phyloP scores from a whole-genome alignment of 306 rosid genomes.

The Acacia crassicarpa region DNA sequence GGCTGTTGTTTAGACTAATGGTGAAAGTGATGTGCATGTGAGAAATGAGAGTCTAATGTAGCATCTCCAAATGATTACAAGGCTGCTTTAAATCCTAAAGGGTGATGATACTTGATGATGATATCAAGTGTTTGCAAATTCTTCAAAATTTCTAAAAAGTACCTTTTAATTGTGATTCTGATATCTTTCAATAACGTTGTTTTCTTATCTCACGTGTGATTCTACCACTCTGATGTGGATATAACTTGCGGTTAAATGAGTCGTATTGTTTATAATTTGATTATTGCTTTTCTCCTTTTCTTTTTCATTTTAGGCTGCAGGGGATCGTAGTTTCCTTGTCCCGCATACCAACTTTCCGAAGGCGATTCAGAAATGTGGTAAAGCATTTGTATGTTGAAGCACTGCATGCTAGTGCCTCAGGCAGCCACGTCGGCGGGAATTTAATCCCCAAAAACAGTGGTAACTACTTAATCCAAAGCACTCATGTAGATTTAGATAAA shows the following conservation, averaged over 20 bases:
- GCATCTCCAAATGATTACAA: background rate
- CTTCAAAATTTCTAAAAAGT: background rate
- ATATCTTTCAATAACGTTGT: background rate
- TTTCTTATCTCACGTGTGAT: background rate
- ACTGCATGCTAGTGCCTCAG: slow-evolving; percentile 49
- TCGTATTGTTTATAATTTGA: background rate
- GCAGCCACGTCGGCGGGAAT: slow-evolving; percentile 36
- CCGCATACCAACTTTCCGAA: slow-evolving; percentile 68
- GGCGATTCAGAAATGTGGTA: slow-evolving; percentile 57
- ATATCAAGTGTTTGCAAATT: background rate
- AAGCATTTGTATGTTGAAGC: slow-evolving; percentile 71
- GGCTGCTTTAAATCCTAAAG: background rate
- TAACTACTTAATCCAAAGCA: slow-evolving; percentile 19
- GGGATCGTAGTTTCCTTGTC: slow-evolving; percentile 76
- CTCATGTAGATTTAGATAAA: slow-evolving; percentile 22
- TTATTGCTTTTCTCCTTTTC: background rate
- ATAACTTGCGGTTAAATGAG: background rate
- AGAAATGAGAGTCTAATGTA: background rate
- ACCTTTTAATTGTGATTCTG: background rate
- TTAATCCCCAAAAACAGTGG: background rate
- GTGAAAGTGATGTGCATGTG: background rate
- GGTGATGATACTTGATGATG: background rate
- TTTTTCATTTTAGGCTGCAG: slow-evolving; percentile 49
- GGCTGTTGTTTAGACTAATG: background rate
- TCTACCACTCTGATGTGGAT: background rate